phyloP scores from a whole-genome alignment of 1,284 basidiomycete species.

The Cutaneotrichosporon arboriforme region DNA sequence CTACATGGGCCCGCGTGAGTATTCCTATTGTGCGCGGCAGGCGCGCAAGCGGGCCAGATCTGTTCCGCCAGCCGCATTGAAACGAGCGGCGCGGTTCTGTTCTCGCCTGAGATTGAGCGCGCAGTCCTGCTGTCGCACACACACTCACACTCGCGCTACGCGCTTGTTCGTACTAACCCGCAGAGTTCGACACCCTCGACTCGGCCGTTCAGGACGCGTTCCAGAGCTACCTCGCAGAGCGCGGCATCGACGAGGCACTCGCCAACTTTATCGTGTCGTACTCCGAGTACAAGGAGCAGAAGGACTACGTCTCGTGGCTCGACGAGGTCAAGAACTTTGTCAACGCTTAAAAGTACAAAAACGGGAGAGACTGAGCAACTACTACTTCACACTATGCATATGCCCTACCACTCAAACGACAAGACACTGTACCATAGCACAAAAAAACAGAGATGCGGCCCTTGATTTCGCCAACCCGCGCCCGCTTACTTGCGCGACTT shows the following conservation, averaged over 20 bases:
- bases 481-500: slow-evolving; percentile 21
- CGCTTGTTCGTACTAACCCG: too few relatives aligned
- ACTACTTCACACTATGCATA: slow-evolving; percentile 2
- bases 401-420: background rate
- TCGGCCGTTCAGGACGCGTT: slow-evolving; percentile 78
- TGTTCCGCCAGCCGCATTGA: too few relatives aligned
- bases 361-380: background rate
- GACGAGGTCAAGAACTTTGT: slow-evolving; percentile 76
- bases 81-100: too few relatives aligned
- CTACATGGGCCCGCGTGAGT: slow-evolving; percentile 81
- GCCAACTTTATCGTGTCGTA: slow-evolving; percentile 76
- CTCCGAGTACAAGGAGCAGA: slow-evolving; percentile 83
- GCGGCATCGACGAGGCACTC: slow-evolving; percentile 75
- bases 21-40: too few relatives aligned
- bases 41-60: too few relatives aligned
- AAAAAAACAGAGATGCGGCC: background rate
- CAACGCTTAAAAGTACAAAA: slow-evolving; percentile 49
- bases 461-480: background rate
- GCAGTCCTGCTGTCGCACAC: too few relatives aligned
- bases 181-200: slow-evolving; percentile 83
- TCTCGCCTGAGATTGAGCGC: too few relatives aligned
- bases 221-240: slow-evolving; percentile 73
- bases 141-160: too few relatives aligned
- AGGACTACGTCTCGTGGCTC: slow-evolving; percentile 92
- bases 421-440: background rate